Conservation (phyloP, 164 flowering plant species). For the Macadamia tetraphylla region DNA sequence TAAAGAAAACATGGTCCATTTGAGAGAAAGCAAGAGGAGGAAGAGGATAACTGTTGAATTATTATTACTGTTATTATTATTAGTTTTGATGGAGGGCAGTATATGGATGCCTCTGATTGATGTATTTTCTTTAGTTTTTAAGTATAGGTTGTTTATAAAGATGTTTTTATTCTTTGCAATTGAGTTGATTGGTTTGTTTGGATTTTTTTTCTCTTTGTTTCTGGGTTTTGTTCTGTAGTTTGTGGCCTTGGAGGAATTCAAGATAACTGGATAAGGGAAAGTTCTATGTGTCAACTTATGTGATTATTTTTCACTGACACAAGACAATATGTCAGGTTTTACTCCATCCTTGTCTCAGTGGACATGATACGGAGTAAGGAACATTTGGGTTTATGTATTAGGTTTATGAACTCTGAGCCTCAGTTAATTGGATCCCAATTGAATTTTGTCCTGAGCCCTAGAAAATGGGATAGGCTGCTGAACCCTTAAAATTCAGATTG, state of each 20-base stretch:
- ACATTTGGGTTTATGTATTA: no score
- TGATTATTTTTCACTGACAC: not conserved
- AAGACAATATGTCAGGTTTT: not conserved
- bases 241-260: not conserved
- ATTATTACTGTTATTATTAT: not conserved
- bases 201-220: not conserved
- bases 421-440: no score
- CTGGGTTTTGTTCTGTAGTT: not conserved
- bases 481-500: no score
- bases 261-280: not conserved
- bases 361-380: not conserved
- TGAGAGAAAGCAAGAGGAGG: not conserved
- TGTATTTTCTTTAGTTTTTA: not conserved
- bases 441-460: no score
- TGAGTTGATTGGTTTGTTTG: not conserved
- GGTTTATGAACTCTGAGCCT: no score
- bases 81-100: not conserved
- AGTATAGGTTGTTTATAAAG: not conserved
- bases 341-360: not conserved
- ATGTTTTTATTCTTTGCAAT: not conserved
- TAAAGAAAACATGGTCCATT: conserved; percentile 16
- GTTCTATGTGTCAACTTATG: not conserved
- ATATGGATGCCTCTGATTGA: not conserved
- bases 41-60: not conserved
- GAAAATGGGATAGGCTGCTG: no score